These are phyloP conservation scores for Elasticomyces elasticus DNA, from an alignment of 495 filamentous ascomycete genomes.

Conservation along the genomic window DNA sequence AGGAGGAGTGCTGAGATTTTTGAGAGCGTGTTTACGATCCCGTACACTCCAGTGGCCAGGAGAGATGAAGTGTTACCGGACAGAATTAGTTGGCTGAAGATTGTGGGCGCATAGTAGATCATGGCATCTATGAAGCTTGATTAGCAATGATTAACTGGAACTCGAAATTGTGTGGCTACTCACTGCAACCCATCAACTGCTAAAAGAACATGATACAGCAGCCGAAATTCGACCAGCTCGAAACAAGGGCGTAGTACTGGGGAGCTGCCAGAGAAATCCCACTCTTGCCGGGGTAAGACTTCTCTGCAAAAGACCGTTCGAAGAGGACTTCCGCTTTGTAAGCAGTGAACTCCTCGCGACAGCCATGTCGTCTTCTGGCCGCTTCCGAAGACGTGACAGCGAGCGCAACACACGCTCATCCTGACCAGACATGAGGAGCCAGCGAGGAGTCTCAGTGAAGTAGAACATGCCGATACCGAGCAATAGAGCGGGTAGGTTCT, in stretches of 20 bases:
- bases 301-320: conserved; percentile 59
- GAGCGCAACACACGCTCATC: conserved; percentile 58
- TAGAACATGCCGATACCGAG: conserved; percentile 31
- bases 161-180: conserved; percentile 45
- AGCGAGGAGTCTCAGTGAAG: conserved; percentile 70
- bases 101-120: conserved; percentile 50
- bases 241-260: conserved; percentile 63
- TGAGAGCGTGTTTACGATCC: conserved; percentile 52
- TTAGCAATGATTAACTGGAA: neutral
- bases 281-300: conserved; percentile 53
- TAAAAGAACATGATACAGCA: conserved; percentile 65
- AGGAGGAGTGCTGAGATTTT: conserved; percentile 50
- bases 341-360: conserved; percentile 69
- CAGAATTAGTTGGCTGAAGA: conserved; percentile 60
- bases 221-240: conserved; percentile 58
- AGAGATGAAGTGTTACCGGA: conserved; percentile 52
- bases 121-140: conserved; percentile 23
- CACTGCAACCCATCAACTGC: conserved; percentile 66
- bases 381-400: conserved; percentile 50
- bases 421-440: conserved; percentile 62
- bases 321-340: conserved; percentile 70
- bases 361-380: conserved; percentile 47
- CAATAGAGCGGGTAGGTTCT: conserved; percentile 28
- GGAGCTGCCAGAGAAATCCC: neutral
- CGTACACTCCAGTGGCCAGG: conserved; percentile 68